These are phyloP conservation scores for Ogataea pini DNA, from an alignment of 805 yeast genomes.

Conservation along the genomic window DNA sequence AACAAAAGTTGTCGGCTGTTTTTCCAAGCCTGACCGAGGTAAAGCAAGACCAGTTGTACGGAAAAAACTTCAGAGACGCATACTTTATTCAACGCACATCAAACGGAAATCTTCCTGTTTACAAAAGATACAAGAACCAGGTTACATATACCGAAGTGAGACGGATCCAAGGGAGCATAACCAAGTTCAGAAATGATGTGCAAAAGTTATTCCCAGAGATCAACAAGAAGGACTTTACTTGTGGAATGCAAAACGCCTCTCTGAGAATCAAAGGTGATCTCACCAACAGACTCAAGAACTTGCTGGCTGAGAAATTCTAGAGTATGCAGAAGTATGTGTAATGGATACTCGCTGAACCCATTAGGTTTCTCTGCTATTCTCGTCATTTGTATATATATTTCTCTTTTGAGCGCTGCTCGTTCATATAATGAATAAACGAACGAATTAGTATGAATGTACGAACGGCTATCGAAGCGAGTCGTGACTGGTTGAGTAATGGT, in stretches of 20 bases:
- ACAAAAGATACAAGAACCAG: slow-evolving; percentile 64
- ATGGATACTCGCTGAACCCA: not conserved
- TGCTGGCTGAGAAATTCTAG: slow-evolving; percentile 36
- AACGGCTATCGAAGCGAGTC: not conserved
- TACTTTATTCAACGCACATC: slow-evolving; percentile 52
- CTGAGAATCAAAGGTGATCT: slow-evolving; percentile 55
- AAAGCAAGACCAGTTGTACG: slow-evolving; percentile 25
- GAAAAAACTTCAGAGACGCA: slow-evolving; percentile 38
- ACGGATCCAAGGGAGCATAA: slow-evolving; percentile 66
- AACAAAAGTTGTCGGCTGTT: slow-evolving; percentile 18
- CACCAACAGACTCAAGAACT: slow-evolving; percentile 36
- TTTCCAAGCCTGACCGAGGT: slow-evolving; percentile 32
- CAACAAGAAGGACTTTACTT: slow-evolving; percentile 43
- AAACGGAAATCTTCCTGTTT: slow-evolving; percentile 78
- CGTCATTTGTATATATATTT: not conserved
- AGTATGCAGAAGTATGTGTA: not conserved
- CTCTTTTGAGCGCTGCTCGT: not conserved
- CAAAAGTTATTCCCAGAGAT: slow-evolving; percentile 50
- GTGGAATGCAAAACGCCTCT: slow-evolving; percentile 52
- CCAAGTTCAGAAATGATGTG: slow-evolving; percentile 67
- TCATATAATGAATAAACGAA: not conserved
- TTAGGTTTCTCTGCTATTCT: not conserved
- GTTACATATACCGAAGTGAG: slow-evolving; percentile 71
- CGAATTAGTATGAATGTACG: not conserved
- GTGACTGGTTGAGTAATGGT: not conserved